These are phyloP conservation scores for Metschnikowia koreensis DNA, from an alignment of 805 yeast genomes.

Conservation along the genomic window DNA sequence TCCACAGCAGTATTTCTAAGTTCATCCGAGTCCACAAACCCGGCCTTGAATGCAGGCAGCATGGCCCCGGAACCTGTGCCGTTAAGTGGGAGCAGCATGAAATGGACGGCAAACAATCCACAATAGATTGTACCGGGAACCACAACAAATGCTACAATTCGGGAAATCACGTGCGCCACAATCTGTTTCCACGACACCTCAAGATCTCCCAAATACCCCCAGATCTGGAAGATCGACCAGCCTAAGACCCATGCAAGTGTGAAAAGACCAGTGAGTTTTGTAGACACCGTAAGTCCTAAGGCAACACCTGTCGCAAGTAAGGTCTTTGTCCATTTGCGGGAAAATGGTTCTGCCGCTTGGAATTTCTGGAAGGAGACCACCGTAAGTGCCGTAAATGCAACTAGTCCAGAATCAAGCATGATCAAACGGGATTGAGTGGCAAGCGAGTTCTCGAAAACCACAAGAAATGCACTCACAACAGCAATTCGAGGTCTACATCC, in stretches of 20 bases:
- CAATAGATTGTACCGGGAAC: slow-evolving; percentile 62
- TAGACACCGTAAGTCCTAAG: slow-evolving; percentile 56
- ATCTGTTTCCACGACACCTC: slow-evolving; percentile 39
- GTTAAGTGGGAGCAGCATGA: slow-evolving; percentile 41
- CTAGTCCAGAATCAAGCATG: slow-evolving; percentile 41
- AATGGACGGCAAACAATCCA: slow-evolving; percentile 56
- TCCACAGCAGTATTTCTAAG: slow-evolving; percentile 51
- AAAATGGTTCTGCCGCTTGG: slow-evolving; percentile 45
- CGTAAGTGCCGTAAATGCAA: slow-evolving; percentile 47
- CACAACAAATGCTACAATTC: slow-evolving; percentile 43
- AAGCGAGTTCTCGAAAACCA: slow-evolving; percentile 63
- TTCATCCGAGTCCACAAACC: slow-evolving; percentile 44
- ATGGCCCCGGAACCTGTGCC: slow-evolving; percentile 64
- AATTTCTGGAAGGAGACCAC: slow-evolving; percentile 52
- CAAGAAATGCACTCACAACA: slow-evolving; percentile 47
- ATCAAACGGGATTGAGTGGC: slow-evolving; percentile 57
- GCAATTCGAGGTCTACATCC: slow-evolving; percentile 54
- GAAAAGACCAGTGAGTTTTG: slow-evolving; percentile 70
- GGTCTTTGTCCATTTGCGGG: slow-evolving; percentile 51
- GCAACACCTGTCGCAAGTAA: slow-evolving; percentile 48
- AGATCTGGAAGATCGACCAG: slow-evolving; percentile 49
- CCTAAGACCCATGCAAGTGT: slow-evolving; percentile 64
- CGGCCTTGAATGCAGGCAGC: slow-evolving; percentile 65
- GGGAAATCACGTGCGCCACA: slow-evolving; percentile 38
- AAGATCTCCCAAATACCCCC: slow-evolving; percentile 73